A percentile compares a stretch with the other conserved stretches of the same genome.
These are phyloP conservation scores for Adansonia gregorii DNA, from an alignment of 441 rosid genomes.

Conservation along the genomic window DNA sequence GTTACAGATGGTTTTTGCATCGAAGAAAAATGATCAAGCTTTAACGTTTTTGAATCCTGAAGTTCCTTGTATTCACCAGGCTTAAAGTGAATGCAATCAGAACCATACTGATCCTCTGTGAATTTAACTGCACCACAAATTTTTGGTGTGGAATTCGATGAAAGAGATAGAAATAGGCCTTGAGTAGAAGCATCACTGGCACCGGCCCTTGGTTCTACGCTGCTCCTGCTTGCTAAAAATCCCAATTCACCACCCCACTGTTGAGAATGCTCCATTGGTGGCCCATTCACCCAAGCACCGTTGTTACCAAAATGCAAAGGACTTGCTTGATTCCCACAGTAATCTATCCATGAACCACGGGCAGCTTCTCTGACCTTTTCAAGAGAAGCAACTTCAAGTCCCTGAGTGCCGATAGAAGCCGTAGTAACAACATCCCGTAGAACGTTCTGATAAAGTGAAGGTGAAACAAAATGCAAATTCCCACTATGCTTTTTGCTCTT, in stretches of 20 bases:
- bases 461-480: slow-evolving; percentile 33
- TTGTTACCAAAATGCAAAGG: slow-evolving; percentile 26
- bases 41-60: slow-evolving; percentile 30
- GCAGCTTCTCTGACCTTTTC: slow-evolving; percentile 23
- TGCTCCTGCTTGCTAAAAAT: slow-evolving; percentile 28
- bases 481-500: slow-evolving; percentile 33
- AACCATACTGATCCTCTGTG: slow-evolving; percentile 31
- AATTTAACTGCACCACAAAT: slow-evolving; percentile 27
- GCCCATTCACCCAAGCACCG: slow-evolving; percentile 35
- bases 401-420: slow-evolving; percentile 32
- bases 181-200: slow-evolving; percentile 36
- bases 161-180: slow-evolving; percentile 55
- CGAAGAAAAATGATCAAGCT: slow-evolving; percentile 19
- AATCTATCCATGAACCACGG: slow-evolving; percentile 26
- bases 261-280: slow-evolving; percentile 26
- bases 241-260: slow-evolving; percentile 38
- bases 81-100: slow-evolving; percentile 26
- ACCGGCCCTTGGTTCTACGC: slow-evolving; percentile 3
- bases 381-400: slow-evolving; percentile 26
- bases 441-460: slow-evolving; percentile 31
- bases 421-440: slow-evolving; percentile 41
- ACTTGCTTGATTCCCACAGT: slow-evolving; percentile 35
- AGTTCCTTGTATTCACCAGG: slow-evolving; percentile 24
- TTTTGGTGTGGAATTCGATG: slow-evolving; percentile 43
- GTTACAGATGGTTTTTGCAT: slow-evolving; percentile 34